A percentile compares a stretch with the other conserved stretches of the same genome.
These are phyloP conservation scores for Solanum megistacrolobum DNA, from an alignment of 257 asterid genomes.

Conservation along the genomic window DNA sequence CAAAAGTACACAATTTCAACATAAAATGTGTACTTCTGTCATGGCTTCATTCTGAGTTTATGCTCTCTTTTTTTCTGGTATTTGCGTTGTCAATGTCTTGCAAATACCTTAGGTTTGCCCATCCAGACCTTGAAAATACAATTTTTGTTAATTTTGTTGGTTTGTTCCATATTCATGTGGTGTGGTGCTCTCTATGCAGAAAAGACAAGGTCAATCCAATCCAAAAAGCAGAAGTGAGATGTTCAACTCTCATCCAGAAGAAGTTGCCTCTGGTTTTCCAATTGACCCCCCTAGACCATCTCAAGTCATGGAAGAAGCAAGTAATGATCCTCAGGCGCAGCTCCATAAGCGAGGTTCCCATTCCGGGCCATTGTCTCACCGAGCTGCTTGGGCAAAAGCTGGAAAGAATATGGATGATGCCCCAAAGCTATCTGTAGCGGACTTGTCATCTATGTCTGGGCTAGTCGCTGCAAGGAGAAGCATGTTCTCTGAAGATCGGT, in stretches of 20 bases:
- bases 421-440: constrained; percentile 49
- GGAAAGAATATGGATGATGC: constrained; percentile 67
- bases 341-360: constrained; percentile 75
- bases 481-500: constrained; percentile 55
- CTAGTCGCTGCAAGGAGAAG: constrained; percentile 80
- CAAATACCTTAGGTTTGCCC: not conserved
- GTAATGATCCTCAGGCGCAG: constrained; percentile 37
- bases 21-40: not conserved
- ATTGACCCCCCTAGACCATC: constrained; percentile 89
- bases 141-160: not conserved
- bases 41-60: not conserved
- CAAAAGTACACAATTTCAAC: too few species aligned
- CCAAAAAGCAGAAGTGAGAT: constrained; percentile 95
- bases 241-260: constrained; percentile 85
- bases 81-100: not conserved
- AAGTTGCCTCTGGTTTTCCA: constrained; percentile 89
- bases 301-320: constrained; percentile 50
- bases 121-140: not conserved
- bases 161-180: not conserved
- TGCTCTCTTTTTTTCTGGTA: not conserved
- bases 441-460: constrained; percentile 63
- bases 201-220: constrained; percentile 63
- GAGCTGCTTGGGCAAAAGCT: constrained; percentile 76
- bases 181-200: constrained; percentile 37
- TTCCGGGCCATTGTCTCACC: constrained; percentile 87